Evolutionary conservation across 306 rosid genomes (phyloP).

Genomic region (Ceratonia siliqua): DNA sequence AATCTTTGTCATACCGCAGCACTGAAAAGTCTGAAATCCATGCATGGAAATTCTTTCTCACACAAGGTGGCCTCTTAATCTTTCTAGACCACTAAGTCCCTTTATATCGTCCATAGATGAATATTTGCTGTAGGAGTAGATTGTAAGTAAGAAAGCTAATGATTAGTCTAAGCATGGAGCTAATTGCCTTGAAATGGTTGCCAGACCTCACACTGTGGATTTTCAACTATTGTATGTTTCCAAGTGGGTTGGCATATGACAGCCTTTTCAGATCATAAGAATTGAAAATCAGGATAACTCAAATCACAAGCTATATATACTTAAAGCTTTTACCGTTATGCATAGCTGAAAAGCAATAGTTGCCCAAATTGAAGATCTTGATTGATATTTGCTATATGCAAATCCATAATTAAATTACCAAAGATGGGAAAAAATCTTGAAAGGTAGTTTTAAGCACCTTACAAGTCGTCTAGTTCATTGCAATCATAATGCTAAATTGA

Average conservation of each 20-base stretch:
- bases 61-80: neutral
- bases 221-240: neutral
- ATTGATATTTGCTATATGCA: slow-evolving; percentile 34
- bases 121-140: neutral
- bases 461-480: neutral
- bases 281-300: neutral
- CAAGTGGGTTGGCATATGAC: neutral
- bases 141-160: neutral
- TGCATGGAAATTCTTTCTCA: neutral
- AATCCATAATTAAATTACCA: too few species aligned
- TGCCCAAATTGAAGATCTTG: too few species aligned
- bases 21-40: neutral
- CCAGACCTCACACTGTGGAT: neutral
- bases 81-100: neutral
- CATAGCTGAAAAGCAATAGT: too few species aligned
- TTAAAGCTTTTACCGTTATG: too few species aligned
- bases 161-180: neutral
- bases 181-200: neutral
- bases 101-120: neutral
- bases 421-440: neutral
- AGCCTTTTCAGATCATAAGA: too few species aligned
- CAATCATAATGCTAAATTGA: neutral
- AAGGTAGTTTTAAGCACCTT: neutral
- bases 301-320: too few species aligned
- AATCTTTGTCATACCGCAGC: neutral